Conservation (phyloP, 768 basidiomycete species). For the Auricularia sp. region DNA sequence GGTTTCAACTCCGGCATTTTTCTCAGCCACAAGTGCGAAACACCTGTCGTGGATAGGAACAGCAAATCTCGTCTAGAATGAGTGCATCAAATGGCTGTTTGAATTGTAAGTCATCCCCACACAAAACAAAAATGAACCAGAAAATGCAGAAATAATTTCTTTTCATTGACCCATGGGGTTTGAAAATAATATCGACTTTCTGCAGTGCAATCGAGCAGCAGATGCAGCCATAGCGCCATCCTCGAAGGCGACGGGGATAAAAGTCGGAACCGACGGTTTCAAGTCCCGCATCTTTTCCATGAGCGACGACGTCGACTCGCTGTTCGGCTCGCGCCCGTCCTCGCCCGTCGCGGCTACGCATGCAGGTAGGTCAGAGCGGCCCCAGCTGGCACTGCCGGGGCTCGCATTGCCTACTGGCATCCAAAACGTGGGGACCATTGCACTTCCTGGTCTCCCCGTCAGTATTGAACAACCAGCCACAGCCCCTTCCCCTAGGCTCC, state of each 20-base stretch:
- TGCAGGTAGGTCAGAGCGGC: constrained; percentile 67
- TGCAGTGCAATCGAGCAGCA: background rate
- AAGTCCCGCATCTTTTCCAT: background rate
- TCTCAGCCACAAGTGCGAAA: too few species aligned
- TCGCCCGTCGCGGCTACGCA: constrained; percentile 34
- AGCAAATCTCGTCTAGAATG: too few species aligned
- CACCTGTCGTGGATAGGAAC: too few species aligned
- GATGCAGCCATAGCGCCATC: background rate
- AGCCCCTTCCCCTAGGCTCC: background rate
- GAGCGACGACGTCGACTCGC: constrained; percentile 52
- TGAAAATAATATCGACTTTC: too few species aligned
- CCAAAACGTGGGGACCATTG: constrained; percentile 96
- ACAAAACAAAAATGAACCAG: too few species aligned
- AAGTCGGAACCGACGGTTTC: background rate
- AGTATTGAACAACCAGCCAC: constrained; percentile 22
- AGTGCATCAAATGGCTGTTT: too few species aligned
- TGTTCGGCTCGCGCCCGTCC: constrained; percentile 73
- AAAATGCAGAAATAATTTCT: too few species aligned
- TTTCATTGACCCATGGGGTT: too few species aligned
- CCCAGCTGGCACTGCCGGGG: constrained; percentile 43
- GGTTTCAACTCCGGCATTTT: too few species aligned
- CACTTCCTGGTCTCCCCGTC: constrained; percentile 91
- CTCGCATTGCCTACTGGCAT: constrained; percentile 28
- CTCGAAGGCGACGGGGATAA: background rate
- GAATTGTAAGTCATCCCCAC: too few species aligned